Evolutionary conservation across 495 filamentous ascomycete species (phyloP).

Genomic region (Podospora pseudoanserina): DNA sequence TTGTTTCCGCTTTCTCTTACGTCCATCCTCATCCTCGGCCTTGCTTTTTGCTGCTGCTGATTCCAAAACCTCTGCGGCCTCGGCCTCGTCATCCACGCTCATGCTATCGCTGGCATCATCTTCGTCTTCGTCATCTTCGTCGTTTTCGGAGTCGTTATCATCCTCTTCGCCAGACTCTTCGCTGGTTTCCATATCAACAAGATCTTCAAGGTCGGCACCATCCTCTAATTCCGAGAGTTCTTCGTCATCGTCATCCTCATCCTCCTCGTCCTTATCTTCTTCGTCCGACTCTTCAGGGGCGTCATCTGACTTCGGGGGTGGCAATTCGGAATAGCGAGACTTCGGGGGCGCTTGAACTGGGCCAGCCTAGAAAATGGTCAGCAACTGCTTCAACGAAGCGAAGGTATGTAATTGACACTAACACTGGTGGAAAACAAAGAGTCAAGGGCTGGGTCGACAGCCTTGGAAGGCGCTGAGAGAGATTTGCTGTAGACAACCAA

Average conservation of each 20-base stretch:
- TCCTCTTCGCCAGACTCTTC: conserved; percentile 17
- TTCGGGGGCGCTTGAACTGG: conserved; percentile 58
- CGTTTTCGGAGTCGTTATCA: conserved; percentile 31
- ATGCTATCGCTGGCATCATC: conserved; percentile 22
- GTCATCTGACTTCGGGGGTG: conserved; percentile 27
- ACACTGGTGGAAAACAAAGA: conserved; percentile 81
- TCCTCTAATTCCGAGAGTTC: conserved; percentile 30
- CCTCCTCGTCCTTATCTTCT: conserved; percentile 17
- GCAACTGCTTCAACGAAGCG: conserved; percentile 8
- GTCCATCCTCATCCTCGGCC: conserved; percentile 34
- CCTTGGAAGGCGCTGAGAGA: conserved; percentile 38
- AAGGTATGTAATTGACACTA: conserved; percentile 52
- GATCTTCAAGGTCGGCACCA: conserved; percentile 30
- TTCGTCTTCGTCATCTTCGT: conserved; percentile 39
- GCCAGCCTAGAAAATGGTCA: conserved; percentile 53
- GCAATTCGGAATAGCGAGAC: conserved; percentile 44
- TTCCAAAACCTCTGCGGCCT: conserved; percentile 33
- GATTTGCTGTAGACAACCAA: conserved; percentile 27
- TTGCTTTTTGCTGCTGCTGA: conserved; percentile 24
- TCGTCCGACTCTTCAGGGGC: conserved; percentile 12
- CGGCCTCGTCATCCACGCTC: conserved; percentile 36
- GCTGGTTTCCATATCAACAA: conserved; percentile 25
- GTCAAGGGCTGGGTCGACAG: conserved; percentile 71
- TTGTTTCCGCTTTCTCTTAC: conserved; percentile 74
- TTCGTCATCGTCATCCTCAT: conserved; percentile 28